Conservation (phyloP, 441 rosid genomes). For the Mallotus repandus region DNA sequence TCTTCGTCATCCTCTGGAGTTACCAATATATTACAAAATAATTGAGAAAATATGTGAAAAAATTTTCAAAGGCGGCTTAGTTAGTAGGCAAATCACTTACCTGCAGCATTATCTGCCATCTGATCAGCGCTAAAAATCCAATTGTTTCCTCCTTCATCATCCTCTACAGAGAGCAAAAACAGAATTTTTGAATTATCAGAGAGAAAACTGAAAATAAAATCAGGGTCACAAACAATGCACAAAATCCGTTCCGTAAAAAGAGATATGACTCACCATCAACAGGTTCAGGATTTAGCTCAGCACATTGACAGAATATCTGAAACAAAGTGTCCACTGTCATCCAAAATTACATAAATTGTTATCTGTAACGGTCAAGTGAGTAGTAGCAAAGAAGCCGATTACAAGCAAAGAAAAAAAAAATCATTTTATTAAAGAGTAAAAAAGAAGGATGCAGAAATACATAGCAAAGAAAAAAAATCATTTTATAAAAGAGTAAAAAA, state of each 20-base stretch:
- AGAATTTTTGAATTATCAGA: neutral
- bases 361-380: neutral
- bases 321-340: conserved; percentile 77
- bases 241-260: conserved; percentile 5
- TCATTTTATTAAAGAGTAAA: too few species aligned
- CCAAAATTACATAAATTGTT: conserved; percentile 4
- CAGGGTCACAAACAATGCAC: neutral
- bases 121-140: conserved; percentile 87
- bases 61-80: neutral
- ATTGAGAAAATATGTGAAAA: neutral
- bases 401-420: too few species aligned
- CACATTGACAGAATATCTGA: conserved; percentile 83
- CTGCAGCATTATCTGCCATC: conserved; percentile 49
- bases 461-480: too few species aligned
- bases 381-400: too few species aligned
- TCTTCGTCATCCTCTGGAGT: conserved; percentile 44
- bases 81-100: conserved; percentile 26
- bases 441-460: conserved; percentile 34
- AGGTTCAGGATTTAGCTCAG: conserved; percentile 94
- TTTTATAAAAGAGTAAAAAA: too few species aligned
- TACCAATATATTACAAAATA: conserved; percentile 5
- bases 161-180: conserved; percentile 27
- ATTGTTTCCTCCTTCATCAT: conserved; percentile 41
- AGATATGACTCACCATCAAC: conserved; percentile 47
- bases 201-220: neutral